Evolutionary conservation across 2,329 filamentous ascomycete species (phyloP).

Genomic region (Lecanicillium sp.): DNA sequence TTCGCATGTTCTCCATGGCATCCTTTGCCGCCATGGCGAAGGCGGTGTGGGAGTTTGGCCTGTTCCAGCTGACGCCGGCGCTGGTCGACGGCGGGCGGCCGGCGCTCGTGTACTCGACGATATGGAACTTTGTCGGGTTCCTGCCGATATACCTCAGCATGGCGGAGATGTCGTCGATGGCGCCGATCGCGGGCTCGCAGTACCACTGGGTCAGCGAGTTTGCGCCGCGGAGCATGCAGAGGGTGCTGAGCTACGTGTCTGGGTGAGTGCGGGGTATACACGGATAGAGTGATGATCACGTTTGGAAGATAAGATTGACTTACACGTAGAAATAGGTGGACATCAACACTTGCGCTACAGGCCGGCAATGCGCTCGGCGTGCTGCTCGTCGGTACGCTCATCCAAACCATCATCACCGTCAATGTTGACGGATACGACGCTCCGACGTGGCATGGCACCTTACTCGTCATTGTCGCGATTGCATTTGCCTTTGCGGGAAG

Average conservation of each 20-base stretch:
- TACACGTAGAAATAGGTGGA: constrained; percentile 13
- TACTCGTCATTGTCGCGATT: constrained; percentile 11
- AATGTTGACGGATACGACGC: constrained; percentile 10
- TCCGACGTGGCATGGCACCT: constrained; percentile 14
- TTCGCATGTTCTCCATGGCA: constrained; percentile 9
- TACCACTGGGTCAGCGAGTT: constrained; percentile 18
- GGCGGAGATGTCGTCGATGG: constrained; percentile 18
- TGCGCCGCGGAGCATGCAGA: constrained; percentile 5
- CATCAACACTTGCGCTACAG: constrained; percentile 16
- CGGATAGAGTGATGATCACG: neutral
- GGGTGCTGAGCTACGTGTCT: constrained; percentile 4
- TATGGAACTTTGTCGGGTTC: constrained; percentile 6
- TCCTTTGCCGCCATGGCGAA: constrained; percentile 9
- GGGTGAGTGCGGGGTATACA: neutral
- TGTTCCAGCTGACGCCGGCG: constrained; percentile 3
- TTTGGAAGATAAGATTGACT: neutral
- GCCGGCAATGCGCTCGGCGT: constrained; percentile 15
- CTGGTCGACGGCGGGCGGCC: constrained; percentile 8
- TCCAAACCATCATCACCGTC: constrained; percentile 15
- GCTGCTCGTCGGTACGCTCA: constrained; percentile 13
- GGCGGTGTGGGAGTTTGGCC: constrained; percentile 4
- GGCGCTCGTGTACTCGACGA: constrained; percentile 1
- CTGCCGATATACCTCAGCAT: constrained; percentile 12
- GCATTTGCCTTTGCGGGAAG: constrained; percentile 5
- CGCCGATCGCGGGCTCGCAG: constrained; percentile 18